Evolutionary conservation across 805 yeast species (phyloP), one percentile per base, ranked within the genome.

Genomic region (Ogataea salicorniae): DNA sequence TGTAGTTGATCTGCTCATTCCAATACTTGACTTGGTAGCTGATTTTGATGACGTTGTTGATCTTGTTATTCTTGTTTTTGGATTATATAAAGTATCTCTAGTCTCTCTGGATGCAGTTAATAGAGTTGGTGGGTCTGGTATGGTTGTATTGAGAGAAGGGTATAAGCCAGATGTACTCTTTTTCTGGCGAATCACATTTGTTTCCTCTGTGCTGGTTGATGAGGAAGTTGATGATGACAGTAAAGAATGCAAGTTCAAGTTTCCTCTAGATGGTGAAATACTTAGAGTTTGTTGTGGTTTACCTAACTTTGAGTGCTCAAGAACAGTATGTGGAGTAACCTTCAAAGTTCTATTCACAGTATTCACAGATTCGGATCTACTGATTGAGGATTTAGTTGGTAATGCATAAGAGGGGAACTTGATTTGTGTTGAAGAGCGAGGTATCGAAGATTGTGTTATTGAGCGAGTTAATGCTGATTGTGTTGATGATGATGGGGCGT

Each of bases 341-440:
- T 18, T 16, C 15, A 39, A n/a, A 35, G 23, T 38, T 2, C n/a
- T n/a, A 6, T 20, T 33, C 9, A 22, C 31, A 26, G 31, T 26
- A 2, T 7, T 9, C 13, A 11, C 42, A 8, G 54, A 45, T n/a
- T 54, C 56, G 17, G 49, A 47, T 18, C 45, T 47, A 16, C 43
- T 46, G 4, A 56, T 35, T 2, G 56, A 56, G 5, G 58, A 45
- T 43, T 41, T 43, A 5, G 57, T 54, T 4, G 59, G 56, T 23
- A 51, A 48, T n/a, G 55, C 51, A 33, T 55, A 56, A 2, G 59
- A 55, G 2, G 60, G 57, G 8, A 51, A 22, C 37, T 41, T 43
- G 16, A 49, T 6, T 6, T 22, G 39, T 13, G 33, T 20, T 20
- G 34, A 14, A 4, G 34, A 22, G 6, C 29, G 29, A 6, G 35